Percentiles rank a stretch among this genome's conserved stretches.
Evolutionary conservation across 73 alveolate genomes (phyloP).

Genomic region (Uronychia setigera): DNA sequence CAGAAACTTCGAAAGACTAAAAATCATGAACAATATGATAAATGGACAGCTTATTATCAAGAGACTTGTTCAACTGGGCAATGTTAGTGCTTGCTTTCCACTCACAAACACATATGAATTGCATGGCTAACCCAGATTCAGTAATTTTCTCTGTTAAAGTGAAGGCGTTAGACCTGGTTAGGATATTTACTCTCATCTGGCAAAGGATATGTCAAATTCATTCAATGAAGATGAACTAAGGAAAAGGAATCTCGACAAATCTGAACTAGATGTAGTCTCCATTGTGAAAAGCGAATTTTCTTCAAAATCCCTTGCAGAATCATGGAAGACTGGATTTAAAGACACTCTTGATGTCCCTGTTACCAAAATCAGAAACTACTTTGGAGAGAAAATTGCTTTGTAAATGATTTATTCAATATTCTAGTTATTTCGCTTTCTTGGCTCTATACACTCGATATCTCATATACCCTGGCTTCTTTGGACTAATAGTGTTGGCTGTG

Average conservation of each 20-base stretch:
- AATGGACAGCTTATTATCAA: neutral
- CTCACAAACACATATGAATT: constrained; percentile 2
- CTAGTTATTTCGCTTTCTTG: neutral
- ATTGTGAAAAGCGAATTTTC: neutral
- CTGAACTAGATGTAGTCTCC: neutral
- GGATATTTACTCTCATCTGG: neutral
- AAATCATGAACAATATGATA: neutral
- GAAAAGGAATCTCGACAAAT: neutral
- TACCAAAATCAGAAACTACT: constrained; percentile 25
- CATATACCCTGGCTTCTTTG: neutral
- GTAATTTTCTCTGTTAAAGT: neutral
- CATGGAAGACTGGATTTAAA: neutral
- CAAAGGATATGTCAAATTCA: neutral
- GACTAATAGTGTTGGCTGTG: neutral
- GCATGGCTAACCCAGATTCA: constrained; percentile 8
- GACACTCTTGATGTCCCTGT: neutral
- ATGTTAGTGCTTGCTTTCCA: neutral
- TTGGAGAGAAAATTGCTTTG: constrained; percentile 59
- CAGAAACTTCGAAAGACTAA: constrained; percentile 7
- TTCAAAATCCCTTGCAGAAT: neutral
- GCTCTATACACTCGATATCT: neutral
- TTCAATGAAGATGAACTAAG: neutral
- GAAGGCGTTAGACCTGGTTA: neutral
- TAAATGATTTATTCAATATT: constrained; percentile 16
- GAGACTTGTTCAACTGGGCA: neutral